Evolutionary conservation across 805 yeast species (phyloP).

Genomic region (Hyphopichia homilentoma): DNA sequence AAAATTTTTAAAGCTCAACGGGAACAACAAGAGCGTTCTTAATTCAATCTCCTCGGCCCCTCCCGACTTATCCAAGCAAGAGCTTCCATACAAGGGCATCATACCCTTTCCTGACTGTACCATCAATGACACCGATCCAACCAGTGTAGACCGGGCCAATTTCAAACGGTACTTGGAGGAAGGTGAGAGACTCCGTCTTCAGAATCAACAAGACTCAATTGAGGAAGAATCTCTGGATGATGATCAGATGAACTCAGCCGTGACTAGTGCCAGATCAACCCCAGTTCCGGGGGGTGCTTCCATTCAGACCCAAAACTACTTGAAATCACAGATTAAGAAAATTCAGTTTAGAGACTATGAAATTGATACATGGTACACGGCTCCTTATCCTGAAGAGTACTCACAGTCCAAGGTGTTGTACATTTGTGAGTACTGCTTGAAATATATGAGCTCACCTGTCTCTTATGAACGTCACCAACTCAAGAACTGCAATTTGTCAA

Average conservation of each 20-base stretch:
- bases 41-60: no score
- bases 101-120: conserved; percentile 54
- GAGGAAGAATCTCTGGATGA: conserved; percentile 15
- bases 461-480: conserved; percentile 65
- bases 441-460: conserved; percentile 69
- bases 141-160: conserved; percentile 41
- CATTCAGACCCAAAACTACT: conserved; percentile 6
- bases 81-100: conserved; percentile 67
- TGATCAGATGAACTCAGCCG: conserved; percentile 1
- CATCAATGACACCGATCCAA: conserved; percentile 62
- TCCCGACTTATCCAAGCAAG: no score
- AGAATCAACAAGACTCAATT: conserved; percentile 13
- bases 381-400: conserved; percentile 91
- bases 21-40: no score
- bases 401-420: conserved; percentile 58
- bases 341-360: conserved; percentile 71
- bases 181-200: conserved; percentile 36
- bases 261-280: conserved; percentile 3
- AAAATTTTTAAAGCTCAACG: no score
- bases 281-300: conserved; percentile 4
- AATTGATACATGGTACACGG: conserved; percentile 86
- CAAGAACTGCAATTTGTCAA: conserved; percentile 58
- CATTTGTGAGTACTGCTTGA: conserved; percentile 81
- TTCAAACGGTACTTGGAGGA: conserved; percentile 42
- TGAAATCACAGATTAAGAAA: conserved; percentile 43